Conservation (phyloP, 2,329 filamentous ascomycete species). For the Phaeoacremonium minimum region DNA sequence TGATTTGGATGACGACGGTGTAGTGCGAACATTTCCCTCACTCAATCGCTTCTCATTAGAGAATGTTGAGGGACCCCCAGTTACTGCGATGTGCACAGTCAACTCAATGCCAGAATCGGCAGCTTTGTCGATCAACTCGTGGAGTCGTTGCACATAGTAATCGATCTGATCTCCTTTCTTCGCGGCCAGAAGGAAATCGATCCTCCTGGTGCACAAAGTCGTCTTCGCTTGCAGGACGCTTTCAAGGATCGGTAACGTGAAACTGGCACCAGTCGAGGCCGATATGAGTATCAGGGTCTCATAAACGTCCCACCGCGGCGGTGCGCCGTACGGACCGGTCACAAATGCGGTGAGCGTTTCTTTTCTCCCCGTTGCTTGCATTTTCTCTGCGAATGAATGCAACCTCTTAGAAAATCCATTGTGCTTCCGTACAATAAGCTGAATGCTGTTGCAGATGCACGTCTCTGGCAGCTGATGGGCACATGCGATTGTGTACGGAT, state of each 20-base stretch:
- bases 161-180: conserved; percentile 47
- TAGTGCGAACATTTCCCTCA: neutral
- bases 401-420: conserved; percentile 53
- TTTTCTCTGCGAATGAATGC: conserved; percentile 37
- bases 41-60: neutral
- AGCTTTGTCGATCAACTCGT: conserved; percentile 37
- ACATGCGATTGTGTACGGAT: conserved; percentile 59
- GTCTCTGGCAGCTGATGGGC: conserved; percentile 44
- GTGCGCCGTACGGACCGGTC: conserved; percentile 51
- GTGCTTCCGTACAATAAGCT: conserved; percentile 53
- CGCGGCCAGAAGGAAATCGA: conserved; percentile 50
- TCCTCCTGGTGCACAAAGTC: conserved; percentile 43
- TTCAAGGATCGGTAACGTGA: conserved; percentile 56
- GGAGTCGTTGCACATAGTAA: conserved; percentile 48
- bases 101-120: conserved; percentile 42
- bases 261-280: conserved; percentile 60
- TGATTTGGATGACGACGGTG: conserved; percentile 2
- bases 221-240: conserved; percentile 37
- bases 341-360: conserved; percentile 41
- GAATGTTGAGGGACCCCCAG: conserved; percentile 21
- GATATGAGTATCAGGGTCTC: conserved; percentile 57
- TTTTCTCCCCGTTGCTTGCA: conserved; percentile 20
- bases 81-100: conserved; percentile 50
- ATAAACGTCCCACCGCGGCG: conserved; percentile 52
- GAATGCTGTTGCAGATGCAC: conserved; percentile 55